Evolutionary conservation across 768 basidiomycete genomes (phyloP).

Genomic region (Lactifluus piperatus): DNA sequence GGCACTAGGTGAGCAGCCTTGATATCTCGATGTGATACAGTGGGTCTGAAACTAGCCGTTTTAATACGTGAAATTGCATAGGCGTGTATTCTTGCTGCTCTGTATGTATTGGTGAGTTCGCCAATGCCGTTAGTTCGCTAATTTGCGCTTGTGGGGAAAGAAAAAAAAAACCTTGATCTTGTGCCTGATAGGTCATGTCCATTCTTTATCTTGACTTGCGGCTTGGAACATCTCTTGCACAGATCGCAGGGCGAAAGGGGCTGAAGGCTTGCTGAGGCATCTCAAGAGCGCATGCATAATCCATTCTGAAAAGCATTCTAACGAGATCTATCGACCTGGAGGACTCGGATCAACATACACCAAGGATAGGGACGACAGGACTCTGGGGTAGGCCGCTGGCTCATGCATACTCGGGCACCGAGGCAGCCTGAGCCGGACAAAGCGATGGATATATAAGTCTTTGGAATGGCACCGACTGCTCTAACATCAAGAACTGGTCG

Average conservation of each 20-base stretch:
- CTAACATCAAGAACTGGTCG: neutral
- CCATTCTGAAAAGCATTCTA: neutral
- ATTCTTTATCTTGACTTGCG: neutral
- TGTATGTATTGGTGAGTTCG: neutral
- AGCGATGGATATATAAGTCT: neutral
- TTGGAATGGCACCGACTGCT: neutral
- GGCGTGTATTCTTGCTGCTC: neutral
- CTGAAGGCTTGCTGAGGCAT: neutral
- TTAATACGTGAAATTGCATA: neutral
- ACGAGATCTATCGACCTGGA: neutral
- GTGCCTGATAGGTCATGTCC: neutral
- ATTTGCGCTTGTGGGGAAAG: slow-evolving; percentile 1
- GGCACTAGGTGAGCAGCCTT: neutral
- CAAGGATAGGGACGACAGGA: neutral
- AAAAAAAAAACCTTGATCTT: slow-evolving; percentile 2
- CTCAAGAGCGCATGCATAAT: neutral
- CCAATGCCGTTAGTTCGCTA: neutral
- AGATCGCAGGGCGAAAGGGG: neutral
- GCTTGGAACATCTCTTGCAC: neutral
- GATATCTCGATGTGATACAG: neutral
- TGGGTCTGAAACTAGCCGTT: neutral
- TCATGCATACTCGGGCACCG: neutral
- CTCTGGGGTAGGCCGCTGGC: neutral
- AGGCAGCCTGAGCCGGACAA: neutral
- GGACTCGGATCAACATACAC: neutral